phyloP scores from a whole-genome alignment of 177 flowering plant genomes.

The Vitis hybrid region DNA sequence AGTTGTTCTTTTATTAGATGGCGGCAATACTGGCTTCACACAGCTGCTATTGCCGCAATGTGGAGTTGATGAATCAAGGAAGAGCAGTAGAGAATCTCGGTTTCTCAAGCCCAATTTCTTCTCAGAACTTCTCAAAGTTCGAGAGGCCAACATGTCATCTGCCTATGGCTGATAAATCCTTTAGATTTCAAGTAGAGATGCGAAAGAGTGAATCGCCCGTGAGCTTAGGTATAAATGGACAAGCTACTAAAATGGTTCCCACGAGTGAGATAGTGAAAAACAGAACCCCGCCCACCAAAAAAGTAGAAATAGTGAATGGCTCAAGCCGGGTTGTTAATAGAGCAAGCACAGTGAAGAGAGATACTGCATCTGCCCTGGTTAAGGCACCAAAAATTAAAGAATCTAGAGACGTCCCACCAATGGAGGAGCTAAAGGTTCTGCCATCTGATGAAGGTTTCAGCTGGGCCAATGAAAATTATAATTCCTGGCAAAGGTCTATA shows the following conservation, averaged over 20 bases:
- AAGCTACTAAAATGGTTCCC: constrained; percentile 61
- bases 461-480: constrained; percentile 92
- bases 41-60: constrained; percentile 49
- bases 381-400: constrained; percentile 22
- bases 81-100: constrained; percentile 32
- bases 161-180: constrained; percentile 11
- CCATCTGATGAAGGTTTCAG: constrained; percentile 87
- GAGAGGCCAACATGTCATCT: constrained; percentile 15
- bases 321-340: constrained; percentile 47
- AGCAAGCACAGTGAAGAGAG: constrained; percentile 45
- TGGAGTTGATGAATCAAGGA: constrained; percentile 38
- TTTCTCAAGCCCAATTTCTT: constrained; percentile 51
- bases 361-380: constrained; percentile 30
- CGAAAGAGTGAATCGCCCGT: constrained; percentile 40
- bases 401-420: constrained; percentile 45
- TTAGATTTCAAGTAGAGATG: constrained; percentile 38
- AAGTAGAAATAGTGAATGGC: constrained; percentile 43
- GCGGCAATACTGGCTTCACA: constrained; percentile 75
- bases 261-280: constrained; percentile 39
- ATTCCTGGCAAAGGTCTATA: constrained; percentile 57
- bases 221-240: constrained; percentile 46
- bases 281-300: constrained; percentile 11
- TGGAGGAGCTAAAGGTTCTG: constrained; percentile 61
- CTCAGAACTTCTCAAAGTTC: constrained; percentile 16
- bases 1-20: constrained; percentile 43